Evolutionary conservation across 192 early-diverging fungal genomes (phyloP), one percentile per base, ranked within the genome.

Genomic region (Diversispora eburnea): DNA sequence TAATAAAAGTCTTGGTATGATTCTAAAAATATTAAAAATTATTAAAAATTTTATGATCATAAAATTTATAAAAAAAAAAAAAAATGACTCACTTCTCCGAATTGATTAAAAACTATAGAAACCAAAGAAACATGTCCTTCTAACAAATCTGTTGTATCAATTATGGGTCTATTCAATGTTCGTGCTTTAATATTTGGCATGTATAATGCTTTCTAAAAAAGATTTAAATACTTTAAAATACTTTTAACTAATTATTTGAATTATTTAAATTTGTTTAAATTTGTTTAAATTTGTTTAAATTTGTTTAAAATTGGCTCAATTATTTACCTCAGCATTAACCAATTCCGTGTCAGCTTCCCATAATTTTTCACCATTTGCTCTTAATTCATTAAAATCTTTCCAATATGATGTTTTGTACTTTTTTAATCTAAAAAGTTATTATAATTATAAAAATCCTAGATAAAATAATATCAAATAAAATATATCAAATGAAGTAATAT

Each of bases 151-250:
- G 41, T 57, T 2, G 68, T 58, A 33, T 70, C 54, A 12, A 70
- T 33, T 5, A 57, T 55, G 15, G 68, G 10, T 9, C 39, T 70
- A 22, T 25, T 57, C 33, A 70, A 70, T 7, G 68, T 43, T 20
- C 68, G 17, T 5, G 52, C 54, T 6, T 56, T 70, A 12, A 70
- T 57, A 54, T 70, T 70, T 42, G 68, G 68, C 54, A 70, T 70
- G 41, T 70, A 70, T 22, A 70, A 45, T 10, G 68, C 68, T 56
- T 70, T 8, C 68, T 68, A 54, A 8, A 19, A 13, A 8, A 45
- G 17, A 43, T 63, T 63, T 62, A 20, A 20, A 62, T 1, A 25
- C 13, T 25, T 25, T 7, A 62, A 7, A 5, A 25, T 22, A 62
- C n/a, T 13, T 4, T 22, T 62, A 6, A 22, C 33, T 13, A 33